These are phyloP conservation scores for Neonectria sp. DNA, from an alignment of 2,329 filamentous ascomycete genomes.

Conservation along the genomic window DNA sequence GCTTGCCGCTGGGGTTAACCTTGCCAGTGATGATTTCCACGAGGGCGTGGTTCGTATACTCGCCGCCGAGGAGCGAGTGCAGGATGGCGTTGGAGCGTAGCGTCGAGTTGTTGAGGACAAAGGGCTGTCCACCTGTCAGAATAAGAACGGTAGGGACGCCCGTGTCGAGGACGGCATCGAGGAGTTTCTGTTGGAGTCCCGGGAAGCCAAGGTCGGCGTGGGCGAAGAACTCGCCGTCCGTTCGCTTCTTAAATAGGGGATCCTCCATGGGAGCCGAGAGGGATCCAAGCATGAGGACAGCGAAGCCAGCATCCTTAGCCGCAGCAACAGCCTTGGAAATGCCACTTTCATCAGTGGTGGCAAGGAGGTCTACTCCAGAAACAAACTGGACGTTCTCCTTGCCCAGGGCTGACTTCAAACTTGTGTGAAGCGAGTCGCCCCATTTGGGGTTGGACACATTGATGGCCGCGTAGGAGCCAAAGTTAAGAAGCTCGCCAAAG, in stretches of 20 bases:
- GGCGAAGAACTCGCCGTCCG: slow-evolving; percentile 52
- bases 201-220: slow-evolving; percentile 52
- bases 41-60: slow-evolving; percentile 75
- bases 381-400: slow-evolving; percentile 36
- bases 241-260: slow-evolving; percentile 50
- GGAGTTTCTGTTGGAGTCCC: slow-evolving; percentile 52
- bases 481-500: slow-evolving; percentile 47
- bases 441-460: slow-evolving; percentile 36
- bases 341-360: slow-evolving; percentile 36
- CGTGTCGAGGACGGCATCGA: slow-evolving; percentile 51
- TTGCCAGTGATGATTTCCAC: slow-evolving; percentile 75
- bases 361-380: slow-evolving; percentile 32
- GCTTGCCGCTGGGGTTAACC: slow-evolving; percentile 66
- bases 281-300: slow-evolving; percentile 51
- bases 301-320: slow-evolving; percentile 48
- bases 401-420: slow-evolving; percentile 33
- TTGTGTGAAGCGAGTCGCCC: slow-evolving; percentile 36
- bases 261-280: slow-evolving; percentile 45
- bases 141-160: slow-evolving; percentile 51
- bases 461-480: slow-evolving; percentile 37
- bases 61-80: slow-evolving; percentile 74
- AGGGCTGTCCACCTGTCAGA: slow-evolving; percentile 51
- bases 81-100: slow-evolving; percentile 68
- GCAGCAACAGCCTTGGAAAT: slow-evolving; percentile 44
- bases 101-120: slow-evolving; percentile 48